Conservation (phyloP, 106 monocot species). For the Phalaenopsis equestris region DNA sequence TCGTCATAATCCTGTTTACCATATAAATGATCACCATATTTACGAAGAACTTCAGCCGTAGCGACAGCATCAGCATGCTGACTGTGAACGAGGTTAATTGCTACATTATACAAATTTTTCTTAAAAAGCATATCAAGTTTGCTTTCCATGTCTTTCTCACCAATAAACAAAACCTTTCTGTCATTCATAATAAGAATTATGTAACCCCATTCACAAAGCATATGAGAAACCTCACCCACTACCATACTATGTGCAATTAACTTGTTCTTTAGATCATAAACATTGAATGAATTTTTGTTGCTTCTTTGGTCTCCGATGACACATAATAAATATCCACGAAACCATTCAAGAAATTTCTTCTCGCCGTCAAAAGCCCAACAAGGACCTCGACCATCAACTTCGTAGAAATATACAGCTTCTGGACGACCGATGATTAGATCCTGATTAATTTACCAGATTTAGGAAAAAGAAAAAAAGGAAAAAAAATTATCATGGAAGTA, state of each 20-base stretch:
- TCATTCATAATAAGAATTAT: constrained; percentile 80
- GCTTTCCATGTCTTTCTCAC: constrained; percentile 99
- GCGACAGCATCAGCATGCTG: constrained; percentile 93
- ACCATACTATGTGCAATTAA: constrained; percentile 86
- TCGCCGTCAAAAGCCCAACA: constrained; percentile 99
- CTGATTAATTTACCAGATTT: constrained; percentile 27
- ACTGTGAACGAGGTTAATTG: constrained; percentile 92
- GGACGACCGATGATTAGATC: constrained; percentile 91
- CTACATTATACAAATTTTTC: constrained; percentile 94
- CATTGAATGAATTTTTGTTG: constrained; percentile 57
- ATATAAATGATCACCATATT: constrained; percentile 97
- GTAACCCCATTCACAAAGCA: constrained; percentile 94
- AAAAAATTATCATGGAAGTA: background rate
- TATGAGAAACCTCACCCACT: constrained; percentile 78
- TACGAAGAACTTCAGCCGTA: constrained; percentile 90
- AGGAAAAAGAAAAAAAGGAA: background rate
- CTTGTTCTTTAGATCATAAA: constrained; percentile 91
- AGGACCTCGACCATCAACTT: constrained; percentile 88
- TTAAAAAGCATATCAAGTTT: constrained; percentile 97
- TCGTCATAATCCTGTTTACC: constrained; percentile 89
- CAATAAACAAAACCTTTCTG: constrained; percentile 67
- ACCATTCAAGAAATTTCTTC: constrained; percentile 93
- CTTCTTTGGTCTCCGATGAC: constrained; percentile 63
- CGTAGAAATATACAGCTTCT: constrained; percentile 98
- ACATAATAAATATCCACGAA: constrained; percentile 88